phyloP scores from a whole-genome alignment of 2,329 filamentous ascomycete genomes.

The Malbranchea zuffiana region DNA sequence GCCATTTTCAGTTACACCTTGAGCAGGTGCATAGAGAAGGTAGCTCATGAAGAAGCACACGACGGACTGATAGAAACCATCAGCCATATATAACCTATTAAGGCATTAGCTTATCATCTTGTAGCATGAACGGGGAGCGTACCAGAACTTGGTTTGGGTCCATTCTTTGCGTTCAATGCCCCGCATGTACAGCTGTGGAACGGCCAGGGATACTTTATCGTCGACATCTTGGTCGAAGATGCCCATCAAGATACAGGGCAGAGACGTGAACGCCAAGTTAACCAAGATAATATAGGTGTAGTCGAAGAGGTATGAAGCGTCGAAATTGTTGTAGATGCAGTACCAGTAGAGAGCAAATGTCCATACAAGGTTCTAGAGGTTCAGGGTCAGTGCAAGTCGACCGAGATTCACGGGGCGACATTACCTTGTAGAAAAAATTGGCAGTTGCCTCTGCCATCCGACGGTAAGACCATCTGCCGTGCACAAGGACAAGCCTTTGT shows the following conservation, averaged over 20 bases:
- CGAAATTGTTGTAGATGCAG: constrained; percentile 89
- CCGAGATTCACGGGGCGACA: constrained; percentile 12
- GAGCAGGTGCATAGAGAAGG: constrained; percentile 59
- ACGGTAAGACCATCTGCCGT: constrained; percentile 93
- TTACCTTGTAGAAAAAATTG: constrained; percentile 97
- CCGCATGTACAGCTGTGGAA: constrained; percentile 87
- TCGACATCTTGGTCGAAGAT: constrained; percentile 95
- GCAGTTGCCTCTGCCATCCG: constrained; percentile 85
- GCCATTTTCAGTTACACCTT: constrained; percentile 61
- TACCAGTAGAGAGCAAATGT: constrained; percentile 96
- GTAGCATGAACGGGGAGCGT: constrained; percentile 29
- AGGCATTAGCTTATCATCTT: constrained; percentile 8
- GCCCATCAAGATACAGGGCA: constrained; percentile 91
- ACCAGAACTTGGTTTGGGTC: constrained; percentile 96
- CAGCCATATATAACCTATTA: constrained; percentile 76
- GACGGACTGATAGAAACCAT: constrained; percentile 88
- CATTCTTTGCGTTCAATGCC: constrained; percentile 95
- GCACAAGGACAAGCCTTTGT: constrained; percentile 72
- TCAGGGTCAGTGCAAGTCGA: constrained; percentile 19
- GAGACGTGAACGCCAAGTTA: constrained; percentile 91
- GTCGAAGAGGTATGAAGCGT: constrained; percentile 93
- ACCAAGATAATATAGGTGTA: constrained; percentile 96
- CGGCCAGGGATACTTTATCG: constrained; percentile 83
- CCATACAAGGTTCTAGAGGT: constrained; percentile 78
- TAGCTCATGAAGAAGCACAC: constrained; percentile 92